Evolutionary conservation across 106 monocot species (phyloP).

Genomic region (Dioscorea dumetorum): DNA sequence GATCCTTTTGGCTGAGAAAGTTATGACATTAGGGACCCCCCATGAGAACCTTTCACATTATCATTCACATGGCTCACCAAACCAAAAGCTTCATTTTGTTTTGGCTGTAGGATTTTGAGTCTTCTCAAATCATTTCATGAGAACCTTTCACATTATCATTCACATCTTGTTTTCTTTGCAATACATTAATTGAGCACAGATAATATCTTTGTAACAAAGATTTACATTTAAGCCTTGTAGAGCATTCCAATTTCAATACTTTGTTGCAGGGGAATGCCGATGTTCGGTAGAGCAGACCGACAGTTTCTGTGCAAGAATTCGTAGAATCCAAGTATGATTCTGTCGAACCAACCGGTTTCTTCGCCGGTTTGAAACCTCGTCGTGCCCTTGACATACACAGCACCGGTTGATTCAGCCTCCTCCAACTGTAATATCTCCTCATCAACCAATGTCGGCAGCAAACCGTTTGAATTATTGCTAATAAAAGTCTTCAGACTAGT

Average conservation of each 20-base stretch:
- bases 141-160: too few species aligned
- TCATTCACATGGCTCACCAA: too few species aligned
- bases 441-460: not conserved
- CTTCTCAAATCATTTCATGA: too few species aligned
- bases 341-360: constrained; percentile 33
- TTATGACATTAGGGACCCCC: not conserved
- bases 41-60: too few species aligned
- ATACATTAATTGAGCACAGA: too few species aligned
- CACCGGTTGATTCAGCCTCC: constrained; percentile 25
- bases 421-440: constrained; percentile 39
- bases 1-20: not conserved
- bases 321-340: constrained; percentile 61
- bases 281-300: constrained; percentile 48
- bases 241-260: constrained; percentile 71
- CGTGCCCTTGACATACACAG: constrained; percentile 71
- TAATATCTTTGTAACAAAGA: too few species aligned
- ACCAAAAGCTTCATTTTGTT: too few species aligned
- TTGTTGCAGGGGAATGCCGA: constrained; percentile 44
- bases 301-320: constrained; percentile 67
- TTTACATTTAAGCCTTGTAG: constrained; percentile 37
- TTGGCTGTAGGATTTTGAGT: too few species aligned
- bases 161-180: too few species aligned
- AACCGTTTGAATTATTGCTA: constrained; percentile 9
- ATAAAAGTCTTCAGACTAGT: constrained; percentile 24
- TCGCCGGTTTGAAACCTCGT: constrained; percentile 43